Conservation (phyloP, 2,329 filamentous ascomycete genomes). For the Aspergillus arachidicola region DNA sequence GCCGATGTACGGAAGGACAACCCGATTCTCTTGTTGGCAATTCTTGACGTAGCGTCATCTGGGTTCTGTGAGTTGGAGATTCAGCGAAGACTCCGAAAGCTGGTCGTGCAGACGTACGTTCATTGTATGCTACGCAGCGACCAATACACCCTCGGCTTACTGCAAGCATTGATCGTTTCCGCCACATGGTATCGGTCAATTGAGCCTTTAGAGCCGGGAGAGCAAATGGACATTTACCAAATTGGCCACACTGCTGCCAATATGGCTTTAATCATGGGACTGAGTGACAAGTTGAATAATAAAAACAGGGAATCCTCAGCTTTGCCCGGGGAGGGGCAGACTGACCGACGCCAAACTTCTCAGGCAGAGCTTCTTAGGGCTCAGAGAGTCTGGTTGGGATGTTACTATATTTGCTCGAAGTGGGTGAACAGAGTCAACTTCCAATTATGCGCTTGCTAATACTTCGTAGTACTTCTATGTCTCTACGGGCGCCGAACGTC, state of each 20-base stretch:
- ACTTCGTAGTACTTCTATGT: conserved; percentile 4
- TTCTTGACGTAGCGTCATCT: conserved; percentile 9
- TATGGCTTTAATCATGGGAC: conserved; percentile 11
- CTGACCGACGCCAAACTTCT: not conserved
- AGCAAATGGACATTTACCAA: conserved; percentile 12
- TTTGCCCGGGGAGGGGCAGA: not conserved
- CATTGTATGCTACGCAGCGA: conserved; percentile 12
- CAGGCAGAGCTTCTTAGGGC: not conserved
- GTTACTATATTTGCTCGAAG: not conserved
- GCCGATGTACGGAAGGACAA: conserved; percentile 3
- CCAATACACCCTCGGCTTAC: conserved; percentile 13
- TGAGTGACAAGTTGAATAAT: conserved; percentile 1
- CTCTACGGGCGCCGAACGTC: conserved; percentile 1
- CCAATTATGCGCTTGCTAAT: not conserved
- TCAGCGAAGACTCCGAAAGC: conserved; percentile 9
- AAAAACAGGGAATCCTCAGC: not conserved
- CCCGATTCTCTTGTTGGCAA: conserved; percentile 7
- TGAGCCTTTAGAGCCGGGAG: conserved; percentile 8
- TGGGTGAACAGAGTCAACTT: not conserved
- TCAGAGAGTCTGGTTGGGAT: not conserved
- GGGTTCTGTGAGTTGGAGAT: conserved; percentile 7
- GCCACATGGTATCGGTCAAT: conserved; percentile 15
- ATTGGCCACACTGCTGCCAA: conserved; percentile 9
- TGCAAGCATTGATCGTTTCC: conserved; percentile 14
- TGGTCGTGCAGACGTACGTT: conserved; percentile 4